Base-by-base conservation (phyloP, 73 alveolate genomes). In the Paramecium bursaria region DNA sequence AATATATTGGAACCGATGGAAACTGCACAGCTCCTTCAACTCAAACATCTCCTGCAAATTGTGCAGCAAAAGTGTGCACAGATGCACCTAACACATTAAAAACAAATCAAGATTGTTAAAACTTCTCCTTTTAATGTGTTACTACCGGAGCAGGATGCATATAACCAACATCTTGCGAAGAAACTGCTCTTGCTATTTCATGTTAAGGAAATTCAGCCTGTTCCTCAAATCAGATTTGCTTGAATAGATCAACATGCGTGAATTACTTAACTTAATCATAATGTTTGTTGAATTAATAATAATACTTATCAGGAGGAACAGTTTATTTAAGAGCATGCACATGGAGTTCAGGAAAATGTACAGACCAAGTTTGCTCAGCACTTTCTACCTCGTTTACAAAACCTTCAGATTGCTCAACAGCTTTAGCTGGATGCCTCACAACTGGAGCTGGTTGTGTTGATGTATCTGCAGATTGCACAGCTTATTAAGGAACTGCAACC, bases 71-170 rank as follows among this genome's bases (percentile, higher is more conserved):
- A 0, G 11, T 55, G 2, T 55, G 75, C 5, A 26, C 21, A 22
- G 75, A 55, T 2, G 75, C 75, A 55, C 75, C 75, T 26, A 55
- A 55, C 5, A 55, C 46, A 26, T 55, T 55, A 7, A 7, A 26
- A 55, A 55, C 51, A 22, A 49, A 55, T 27, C 5, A 4, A 10
- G 75, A 55, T 22, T 55, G 75, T 27, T 26, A 55, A 27, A 1
- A 0, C 11, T 55, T 29, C 31, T 49, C 26, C 14, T 49, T 49
- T 29, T 26, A 47, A 10, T 55, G 75, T 26, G 25, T 22, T 9
- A 55, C 75, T 7, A 55, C 50, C 17, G 75, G 75, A 0, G 15
- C 19, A 6, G 75, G 75, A 55, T 55, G 75, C 31, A 26, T 35
- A 11, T 7, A 39, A 26, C 17, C 75, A 0, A 55, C n/a, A n/a